Conservation (phyloP, 2,329 filamentous ascomycete genomes). For the Macroventuria anomochaeta region DNA sequence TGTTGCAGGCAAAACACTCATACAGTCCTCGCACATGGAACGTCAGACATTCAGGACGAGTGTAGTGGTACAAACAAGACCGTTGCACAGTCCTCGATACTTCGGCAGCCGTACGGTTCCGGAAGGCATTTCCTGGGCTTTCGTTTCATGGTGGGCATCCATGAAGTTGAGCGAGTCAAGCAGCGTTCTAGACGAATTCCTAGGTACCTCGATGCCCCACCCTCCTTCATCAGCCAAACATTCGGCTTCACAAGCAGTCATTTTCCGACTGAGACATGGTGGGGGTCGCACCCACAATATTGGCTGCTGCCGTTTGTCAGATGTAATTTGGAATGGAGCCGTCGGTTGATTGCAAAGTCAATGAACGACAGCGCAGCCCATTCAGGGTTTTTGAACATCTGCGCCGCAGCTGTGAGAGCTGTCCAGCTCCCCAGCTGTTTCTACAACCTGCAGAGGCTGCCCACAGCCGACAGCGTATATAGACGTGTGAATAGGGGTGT, state of each 20-base stretch:
- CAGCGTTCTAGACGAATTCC: constrained; percentile 30
- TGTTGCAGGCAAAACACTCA: constrained; percentile 3
- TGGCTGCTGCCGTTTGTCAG: constrained; percentile 10
- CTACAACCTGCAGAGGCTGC: background rate
- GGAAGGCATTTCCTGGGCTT: constrained; percentile 22
- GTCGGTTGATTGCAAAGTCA: constrained; percentile 1
- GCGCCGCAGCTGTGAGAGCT: background rate
- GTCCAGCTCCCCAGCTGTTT: background rate
- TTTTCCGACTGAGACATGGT: background rate
- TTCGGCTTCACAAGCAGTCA: constrained; percentile 8
- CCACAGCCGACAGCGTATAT: constrained; percentile 1
- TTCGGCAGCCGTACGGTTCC: constrained; percentile 21
- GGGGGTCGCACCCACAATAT: constrained; percentile 15
- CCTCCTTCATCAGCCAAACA: constrained; percentile 15
- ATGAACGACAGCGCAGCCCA: constrained; percentile 5
- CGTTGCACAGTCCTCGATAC: constrained; percentile 23
- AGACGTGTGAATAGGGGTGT: constrained; percentile 16
- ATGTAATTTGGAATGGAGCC: constrained; percentile 2
- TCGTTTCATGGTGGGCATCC: constrained; percentile 25
- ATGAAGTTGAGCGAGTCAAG: constrained; percentile 31
- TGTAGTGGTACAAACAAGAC: constrained; percentile 15
- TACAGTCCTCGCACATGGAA: constrained; percentile 14
- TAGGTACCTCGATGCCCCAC: constrained; percentile 21
- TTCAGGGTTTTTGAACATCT: background rate
- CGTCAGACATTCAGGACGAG: constrained; percentile 19